Base-by-base conservation (phyloP, 352 stramenopile species). In the Globisporangium radiosum region DNA sequence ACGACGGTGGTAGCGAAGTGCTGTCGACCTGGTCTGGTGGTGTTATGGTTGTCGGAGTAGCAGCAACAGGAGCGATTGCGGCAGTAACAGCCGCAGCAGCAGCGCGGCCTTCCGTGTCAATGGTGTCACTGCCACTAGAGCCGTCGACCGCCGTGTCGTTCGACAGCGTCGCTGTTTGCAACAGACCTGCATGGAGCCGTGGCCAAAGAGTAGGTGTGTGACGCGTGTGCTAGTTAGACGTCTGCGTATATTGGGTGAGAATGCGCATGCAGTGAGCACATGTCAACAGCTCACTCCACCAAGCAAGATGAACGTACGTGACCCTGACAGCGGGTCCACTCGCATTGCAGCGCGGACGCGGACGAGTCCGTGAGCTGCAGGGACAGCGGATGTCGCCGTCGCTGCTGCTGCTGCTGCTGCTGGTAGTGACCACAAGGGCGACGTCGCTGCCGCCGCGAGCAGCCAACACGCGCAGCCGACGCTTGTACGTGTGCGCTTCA, bases 391-490 rank as follows among this genome's bases (percentile, higher is more conserved):
- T 33, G 25, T 33, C 25, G 44, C 44, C 44, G 44, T 48, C 44
- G 44, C 19, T 2, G 19, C 19, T 25, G 19, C 19, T 25, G 19
- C 25, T 33, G 25, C 25, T 33, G 25, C 25, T 33, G 25, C 3
- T 47, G 42, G 42, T 47, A 14, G 42, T 1, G 42, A 47, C 42
- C 9, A 25, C 45, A 6, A n/a, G 11, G 45, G 15, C 48, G 48
- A 9, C 48, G 48, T 9, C 39, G 19, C n/a, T 39, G 47, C 17
- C 6, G 48, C 15, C 48, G 48, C 48, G 43, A 59, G 54, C 15
- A 60, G 36, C 54, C 54, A 60, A 36, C 54, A 60, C 44, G 53
- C 7, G 17, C 52, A 57, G 37, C 14, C 48, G 15, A 56, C 13
- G 39, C 10, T n/a, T 45, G 52, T 19, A 6, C 45, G 45, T 44